These are phyloP conservation scores for Cyberlindnera subsufficiens DNA, from an alignment of 805 yeast species.

Conservation along the genomic window DNA sequence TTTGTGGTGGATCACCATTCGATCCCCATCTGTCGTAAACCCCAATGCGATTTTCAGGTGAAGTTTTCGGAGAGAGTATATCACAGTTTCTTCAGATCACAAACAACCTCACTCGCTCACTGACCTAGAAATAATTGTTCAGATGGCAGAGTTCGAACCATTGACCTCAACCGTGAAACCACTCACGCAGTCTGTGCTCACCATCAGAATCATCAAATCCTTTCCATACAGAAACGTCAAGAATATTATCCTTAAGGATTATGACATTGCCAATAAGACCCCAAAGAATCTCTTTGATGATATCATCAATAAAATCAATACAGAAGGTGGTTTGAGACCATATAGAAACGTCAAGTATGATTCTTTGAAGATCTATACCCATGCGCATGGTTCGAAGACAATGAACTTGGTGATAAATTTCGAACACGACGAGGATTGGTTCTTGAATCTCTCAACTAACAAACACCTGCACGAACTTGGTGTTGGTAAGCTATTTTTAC, in stretches of 20 bases:
- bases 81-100: not conserved
- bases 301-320: constrained; percentile 38
- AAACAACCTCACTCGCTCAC: too few relatives aligned
- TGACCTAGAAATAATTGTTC: not conserved
- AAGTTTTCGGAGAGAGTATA: not conserved
- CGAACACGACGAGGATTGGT: constrained; percentile 78
- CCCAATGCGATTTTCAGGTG: not conserved
- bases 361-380: constrained; percentile 80
- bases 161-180: constrained; percentile 72
- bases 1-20: too few relatives aligned
- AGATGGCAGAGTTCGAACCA: constrained; percentile 46
- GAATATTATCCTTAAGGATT: constrained; percentile 60
- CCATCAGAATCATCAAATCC: constrained; percentile 83
- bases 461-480: constrained; percentile 35
- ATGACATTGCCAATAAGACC: constrained; percentile 66
- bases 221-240: constrained; percentile 87
- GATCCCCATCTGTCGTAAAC: not conserved
- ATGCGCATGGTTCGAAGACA: constrained; percentile 92
- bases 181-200: constrained; percentile 58
- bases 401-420: constrained; percentile 88
- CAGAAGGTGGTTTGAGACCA: constrained; percentile 72
- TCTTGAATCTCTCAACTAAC: constrained; percentile 34
- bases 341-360: constrained; percentile 72
- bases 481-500: constrained; percentile 19
- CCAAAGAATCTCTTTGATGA: constrained; percentile 56